These are phyloP conservation scores for Stemphylium lycopersici DNA, from an alignment of 2,329 filamentous ascomycete species.

Conservation along the genomic window DNA sequence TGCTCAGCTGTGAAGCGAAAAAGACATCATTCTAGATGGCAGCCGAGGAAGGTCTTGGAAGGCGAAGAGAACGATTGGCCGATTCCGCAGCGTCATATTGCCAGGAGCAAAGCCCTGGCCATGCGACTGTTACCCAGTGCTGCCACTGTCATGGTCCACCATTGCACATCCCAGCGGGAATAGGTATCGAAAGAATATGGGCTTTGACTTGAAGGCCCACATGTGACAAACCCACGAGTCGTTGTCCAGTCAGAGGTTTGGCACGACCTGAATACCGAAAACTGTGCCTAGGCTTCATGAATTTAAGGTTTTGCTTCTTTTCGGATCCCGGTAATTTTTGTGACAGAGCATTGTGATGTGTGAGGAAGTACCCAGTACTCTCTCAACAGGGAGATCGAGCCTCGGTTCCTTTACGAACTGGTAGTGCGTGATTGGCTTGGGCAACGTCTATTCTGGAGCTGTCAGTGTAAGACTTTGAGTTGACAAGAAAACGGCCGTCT, in stretches of 20 bases:
- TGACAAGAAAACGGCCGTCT: conserved; percentile 5
- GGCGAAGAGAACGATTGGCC: conserved; percentile 6
- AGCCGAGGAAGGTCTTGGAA: conserved; percentile 13
- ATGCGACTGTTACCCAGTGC: background rate
- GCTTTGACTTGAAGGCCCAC: background rate
- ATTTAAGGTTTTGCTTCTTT: conserved; percentile 2
- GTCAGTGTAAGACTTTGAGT: conserved; percentile 8
- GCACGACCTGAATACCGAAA: conserved; percentile 1
- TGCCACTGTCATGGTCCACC: conserved; percentile 1
- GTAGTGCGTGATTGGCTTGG: conserved; percentile 1
- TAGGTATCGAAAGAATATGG: background rate
- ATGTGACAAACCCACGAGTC: background rate
- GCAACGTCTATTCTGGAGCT: background rate
- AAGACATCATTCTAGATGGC: background rate
- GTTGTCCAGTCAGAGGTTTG: background rate
- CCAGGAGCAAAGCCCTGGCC: background rate
- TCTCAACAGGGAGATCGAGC: background rate
- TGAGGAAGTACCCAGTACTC: conserved; percentile 2
- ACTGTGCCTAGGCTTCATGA: background rate
- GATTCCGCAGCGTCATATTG: background rate
- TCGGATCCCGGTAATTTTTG: background rate
- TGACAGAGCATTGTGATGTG: background rate
- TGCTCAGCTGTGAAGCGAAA: background rate
- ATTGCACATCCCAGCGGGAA: background rate
- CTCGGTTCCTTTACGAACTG: background rate